Evolutionary conservation across 2,329 filamentous ascomycete species (phyloP), one percentile per base, ranked within the genome.

Genomic region (Emericellopsis cladophorae): DNA sequence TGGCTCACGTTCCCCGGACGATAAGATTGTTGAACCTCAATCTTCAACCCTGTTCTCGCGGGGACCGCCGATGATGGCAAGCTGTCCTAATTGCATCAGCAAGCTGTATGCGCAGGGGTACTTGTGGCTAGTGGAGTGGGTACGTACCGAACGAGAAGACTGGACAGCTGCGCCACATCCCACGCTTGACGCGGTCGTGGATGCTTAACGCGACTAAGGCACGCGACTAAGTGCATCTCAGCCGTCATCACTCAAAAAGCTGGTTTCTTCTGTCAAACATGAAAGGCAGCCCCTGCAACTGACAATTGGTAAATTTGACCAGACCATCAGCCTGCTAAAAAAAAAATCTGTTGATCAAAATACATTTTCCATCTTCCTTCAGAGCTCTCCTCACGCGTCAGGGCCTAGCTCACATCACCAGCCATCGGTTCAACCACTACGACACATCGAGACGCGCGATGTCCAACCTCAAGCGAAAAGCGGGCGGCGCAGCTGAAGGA

Each of bases 391-490:
- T 22, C 31, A 22, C 26, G 26, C 26, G 26, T 29, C 26, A 29
- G 26, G 26, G 26, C 12, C 26, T 7, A 29, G 35, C 21, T 24
- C 15, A 18, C 35, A 14, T 23, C 14, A n/a, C 7, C n/a, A 24
- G 18, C 22, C 35, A 21, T 18, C 12, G 35, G 4, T 22, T 21
- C 35, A 21, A 14, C 35, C 6, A n/a, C 18, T 37, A 14, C n/a
- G 18, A 21, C 35, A 35, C 32, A 21, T 21, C n/a, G n/a, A 37
- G 35, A 37, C 18, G 7, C 35, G 23, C 26, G 7, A 34, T 76
- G 71, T 68, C 71, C 37, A 66, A 71, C 10, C 61, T 77, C 46
- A 87, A 87, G 64, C 79, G 83, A 50, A 84, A 84, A 63, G 73
- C 74, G 35, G 66, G 60, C 42, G 64, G 67, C 41, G 54, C 67